Evolutionary conservation across 176 grass and related monocot species (phyloP), one percentile per base, ranked within the genome.

Genomic region (Rhynchospora breviuscula): DNA sequence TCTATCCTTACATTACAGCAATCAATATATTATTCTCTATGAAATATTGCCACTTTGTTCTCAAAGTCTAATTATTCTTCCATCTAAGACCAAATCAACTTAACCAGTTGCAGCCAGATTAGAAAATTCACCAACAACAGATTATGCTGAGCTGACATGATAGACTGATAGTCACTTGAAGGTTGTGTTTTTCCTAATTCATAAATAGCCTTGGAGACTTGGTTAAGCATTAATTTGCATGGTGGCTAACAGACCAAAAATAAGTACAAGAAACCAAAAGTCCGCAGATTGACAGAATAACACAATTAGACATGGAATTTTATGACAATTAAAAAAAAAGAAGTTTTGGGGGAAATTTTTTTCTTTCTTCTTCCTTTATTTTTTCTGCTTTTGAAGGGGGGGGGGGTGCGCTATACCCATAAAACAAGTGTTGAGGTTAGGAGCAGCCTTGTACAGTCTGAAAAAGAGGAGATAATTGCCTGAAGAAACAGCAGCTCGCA

Each of bases 401-500:
- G 59, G 21, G 3, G 13, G 19, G 59, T 0, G 26, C 26, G 26
- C 26, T 29, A 29, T 29, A 29, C 95, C 92, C 95, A 98, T 98
- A 70, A 98, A 89, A 79, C 67, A 98, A 57, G 86, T 91, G 49
- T 98, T 94, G 51, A 98, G 84, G 84, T 98, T 98, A 19, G 95
- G 95, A 6, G 92, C 92, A 44, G 84, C 31, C 82, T 91, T 98
- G 78, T 98, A 98, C 63, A 98, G 59, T 90, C 89, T 94, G 64
- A 98, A 98, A 87, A 93, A 98, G 57, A 93, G 76, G 6, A 98
- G 89, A 82, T 94, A 98, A 85, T 94, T 98, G 80, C 95, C 87
- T 74, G 92, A 98, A 88, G 86, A 94, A 85, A 94, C 90, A 81
- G 95, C 89, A 77, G 89, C 78, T 70, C 89, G 95, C 80, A 98